A percentile compares a stretch with the other conserved stretches of the same genome.
Evolutionary conservation across 768 basidiomycete species (phyloP).

Genomic region (Myochromella boudieri): DNA sequence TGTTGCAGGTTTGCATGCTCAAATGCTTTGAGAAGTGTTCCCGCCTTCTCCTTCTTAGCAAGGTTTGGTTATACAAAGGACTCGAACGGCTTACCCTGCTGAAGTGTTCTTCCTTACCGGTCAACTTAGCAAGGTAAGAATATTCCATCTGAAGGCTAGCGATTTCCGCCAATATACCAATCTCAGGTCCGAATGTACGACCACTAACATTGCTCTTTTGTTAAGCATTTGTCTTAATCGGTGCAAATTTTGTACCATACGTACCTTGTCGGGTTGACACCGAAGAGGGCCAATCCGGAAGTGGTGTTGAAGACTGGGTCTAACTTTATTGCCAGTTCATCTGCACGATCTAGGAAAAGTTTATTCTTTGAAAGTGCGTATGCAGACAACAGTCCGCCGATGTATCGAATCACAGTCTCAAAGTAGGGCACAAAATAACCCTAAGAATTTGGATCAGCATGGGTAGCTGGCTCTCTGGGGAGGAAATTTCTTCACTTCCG

Average conservation of each 20-base stretch:
- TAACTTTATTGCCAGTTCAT: conserved; percentile 74
- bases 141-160: conserved; percentile 84
- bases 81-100: conserved; percentile 43
- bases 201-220: conserved; percentile 24
- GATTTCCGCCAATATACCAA: conserved; percentile 71
- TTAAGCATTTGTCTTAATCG: not conserved
- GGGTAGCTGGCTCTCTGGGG: not conserved
- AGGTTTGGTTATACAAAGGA: not conserved
- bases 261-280: conserved; percentile 65
- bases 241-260: conserved; percentile 14
- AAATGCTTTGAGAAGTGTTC: conserved; percentile 48
- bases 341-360: conserved; percentile 65
- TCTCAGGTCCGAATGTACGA: conserved; percentile 28
- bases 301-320: conserved; percentile 71
- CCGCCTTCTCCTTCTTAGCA: conserved; percentile 35
- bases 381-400: conserved; percentile 85
- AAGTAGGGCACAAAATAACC: conserved; percentile 55
- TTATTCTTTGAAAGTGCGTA: conserved; percentile 71
- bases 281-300: conserved; percentile 69
- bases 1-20: conserved; percentile 40
- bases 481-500: conserved; percentile 29
- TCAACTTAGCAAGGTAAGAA: conserved; percentile 76
- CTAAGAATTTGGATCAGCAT: conserved; percentile 16
- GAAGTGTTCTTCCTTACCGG: conserved; percentile 64
- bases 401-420: conserved; percentile 87